These are phyloP conservation scores for Emergomyces africanus DNA, from an alignment of 2,329 filamentous ascomycete species.

Conservation along the genomic window DNA sequence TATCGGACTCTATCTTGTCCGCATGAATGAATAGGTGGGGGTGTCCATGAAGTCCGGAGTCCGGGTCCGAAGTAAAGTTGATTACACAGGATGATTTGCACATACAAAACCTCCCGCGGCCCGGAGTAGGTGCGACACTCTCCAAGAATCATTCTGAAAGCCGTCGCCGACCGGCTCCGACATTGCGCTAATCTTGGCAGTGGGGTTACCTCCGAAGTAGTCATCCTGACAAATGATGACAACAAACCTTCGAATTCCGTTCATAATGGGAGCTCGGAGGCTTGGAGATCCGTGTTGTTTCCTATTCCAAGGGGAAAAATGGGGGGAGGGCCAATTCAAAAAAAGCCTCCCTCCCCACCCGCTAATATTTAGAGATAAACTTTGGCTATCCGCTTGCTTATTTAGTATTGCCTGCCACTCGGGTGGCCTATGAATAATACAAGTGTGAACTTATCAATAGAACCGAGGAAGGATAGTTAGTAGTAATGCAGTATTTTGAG, in stretches of 20 bases:
- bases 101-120: background rate
- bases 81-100: background rate
- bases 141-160: background rate
- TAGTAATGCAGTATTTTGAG: background rate
- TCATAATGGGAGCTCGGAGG: background rate
- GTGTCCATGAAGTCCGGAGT: background rate
- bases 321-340: no score
- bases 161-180: background rate
- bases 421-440: no score
- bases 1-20: background rate
- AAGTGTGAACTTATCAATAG: no score
- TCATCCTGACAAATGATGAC: background rate
- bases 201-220: background rate
- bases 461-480: no score
- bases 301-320: no score
- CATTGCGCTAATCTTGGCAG: background rate
- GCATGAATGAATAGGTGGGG: background rate
- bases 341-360: no score
- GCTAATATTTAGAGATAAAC: background rate
- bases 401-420: background rate
- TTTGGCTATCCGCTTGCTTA: background rate
- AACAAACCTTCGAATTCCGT: background rate
- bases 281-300: background rate
- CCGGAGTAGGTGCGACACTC: background rate
- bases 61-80: background rate